Conservation (phyloP, 2,329 filamentous ascomycete species). For the Sporothrix variecibatus region DNA sequence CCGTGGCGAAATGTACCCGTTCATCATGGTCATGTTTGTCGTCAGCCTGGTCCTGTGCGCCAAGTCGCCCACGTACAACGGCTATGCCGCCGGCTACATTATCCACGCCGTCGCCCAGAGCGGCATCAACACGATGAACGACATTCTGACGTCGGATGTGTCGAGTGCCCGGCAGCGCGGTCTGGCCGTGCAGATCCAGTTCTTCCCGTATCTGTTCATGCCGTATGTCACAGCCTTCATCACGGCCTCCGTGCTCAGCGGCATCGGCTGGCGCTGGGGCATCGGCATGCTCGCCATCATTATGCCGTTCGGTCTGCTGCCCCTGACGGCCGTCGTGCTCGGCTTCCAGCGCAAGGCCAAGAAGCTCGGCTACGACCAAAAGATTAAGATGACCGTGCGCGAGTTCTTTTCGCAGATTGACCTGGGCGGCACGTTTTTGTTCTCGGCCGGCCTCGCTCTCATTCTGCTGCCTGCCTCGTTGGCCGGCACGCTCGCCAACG, state of each 20-base stretch:
- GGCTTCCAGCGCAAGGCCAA: constrained; percentile 53
- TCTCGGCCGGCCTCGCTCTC: constrained; percentile 51
- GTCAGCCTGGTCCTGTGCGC: constrained; percentile 61
- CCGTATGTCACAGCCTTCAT: constrained; percentile 58
- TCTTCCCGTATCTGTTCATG: constrained; percentile 57
- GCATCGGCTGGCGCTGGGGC: constrained; percentile 57
- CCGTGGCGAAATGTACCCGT: constrained; percentile 54
- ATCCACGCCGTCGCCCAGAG: constrained; percentile 62
- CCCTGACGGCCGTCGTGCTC: constrained; percentile 51
- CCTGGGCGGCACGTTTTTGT: constrained; percentile 47
- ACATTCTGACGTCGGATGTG: constrained; percentile 66
- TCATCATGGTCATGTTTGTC: constrained; percentile 56
- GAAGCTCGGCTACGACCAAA: constrained; percentile 43
- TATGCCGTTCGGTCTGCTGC: constrained; percentile 53
- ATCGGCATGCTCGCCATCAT: constrained; percentile 59
- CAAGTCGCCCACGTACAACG: constrained; percentile 50
- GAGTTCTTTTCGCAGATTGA: constrained; percentile 44
- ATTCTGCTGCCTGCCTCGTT: constrained; percentile 52
- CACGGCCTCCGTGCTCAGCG: constrained; percentile 39
- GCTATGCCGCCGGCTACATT: constrained; percentile 55
- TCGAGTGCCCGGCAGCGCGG: constrained; percentile 54
- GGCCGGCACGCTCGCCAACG: constrained; percentile 43
- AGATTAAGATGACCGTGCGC: constrained; percentile 33
- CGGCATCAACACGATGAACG: constrained; percentile 61
- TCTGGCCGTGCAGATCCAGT: constrained; percentile 51